Evolutionary conservation across 345 rosid genomes (phyloP).

Genomic region (Ceriops tagal): DNA sequence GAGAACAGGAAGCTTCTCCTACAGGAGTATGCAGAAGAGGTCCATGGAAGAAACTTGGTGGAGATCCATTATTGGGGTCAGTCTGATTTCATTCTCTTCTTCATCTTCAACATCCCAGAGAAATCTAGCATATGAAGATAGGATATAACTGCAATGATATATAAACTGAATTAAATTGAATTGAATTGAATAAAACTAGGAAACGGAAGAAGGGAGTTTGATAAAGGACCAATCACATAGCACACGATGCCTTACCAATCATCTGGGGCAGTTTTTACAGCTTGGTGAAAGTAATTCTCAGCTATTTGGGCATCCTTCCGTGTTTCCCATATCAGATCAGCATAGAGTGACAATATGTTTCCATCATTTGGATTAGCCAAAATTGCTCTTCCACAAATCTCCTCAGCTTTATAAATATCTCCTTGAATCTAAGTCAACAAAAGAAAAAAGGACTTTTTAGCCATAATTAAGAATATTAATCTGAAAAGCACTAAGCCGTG

Average conservation of each 20-base stretch:
- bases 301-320: slow-evolving; percentile 52
- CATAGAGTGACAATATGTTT: slow-evolving; percentile 49
- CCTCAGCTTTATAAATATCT: slow-evolving; percentile 59
- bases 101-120: slow-evolving; percentile 64
- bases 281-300: slow-evolving; percentile 51
- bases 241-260: slow-evolving; percentile 43
- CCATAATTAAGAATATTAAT: too few relatives aligned
- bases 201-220: not conserved
- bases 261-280: slow-evolving; percentile 52
- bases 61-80: slow-evolving; percentile 9
- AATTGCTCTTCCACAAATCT: slow-evolving; percentile 60
- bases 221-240: not conserved
- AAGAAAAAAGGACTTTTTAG: not conserved
- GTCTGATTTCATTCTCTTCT: slow-evolving; percentile 16
- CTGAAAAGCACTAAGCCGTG: too few relatives aligned
- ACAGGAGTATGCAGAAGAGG: slow-evolving; percentile 24
- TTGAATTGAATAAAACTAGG: not conserved
- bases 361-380: slow-evolving; percentile 61
- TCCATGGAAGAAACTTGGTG: slow-evolving; percentile 28
- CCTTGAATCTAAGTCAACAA: slow-evolving; percentile 40
- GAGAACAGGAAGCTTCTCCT: slow-evolving; percentile 26
- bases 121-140: slow-evolving; percentile 70
- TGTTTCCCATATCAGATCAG: slow-evolving; percentile 54
- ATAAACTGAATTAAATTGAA: not conserved
- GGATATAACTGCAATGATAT: slow-evolving; percentile 46